These are phyloP conservation scores for Creolimax fragrantissima DNA, from an alignment of 78 protist species.

Conservation along the genomic window DNA sequence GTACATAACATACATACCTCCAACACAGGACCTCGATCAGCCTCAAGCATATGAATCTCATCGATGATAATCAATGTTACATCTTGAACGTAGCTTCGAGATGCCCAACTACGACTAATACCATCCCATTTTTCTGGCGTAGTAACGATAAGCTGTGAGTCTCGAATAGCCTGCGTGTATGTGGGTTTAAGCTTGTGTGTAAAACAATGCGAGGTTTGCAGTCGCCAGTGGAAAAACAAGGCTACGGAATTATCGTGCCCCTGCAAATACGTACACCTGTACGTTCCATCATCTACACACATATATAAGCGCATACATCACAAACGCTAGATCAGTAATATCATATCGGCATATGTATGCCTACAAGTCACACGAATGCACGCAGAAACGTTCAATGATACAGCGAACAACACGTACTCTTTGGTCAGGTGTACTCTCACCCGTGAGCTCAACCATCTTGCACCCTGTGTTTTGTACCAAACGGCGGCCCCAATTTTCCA, in stretches of 20 bases:
- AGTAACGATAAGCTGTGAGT: slow-evolving; percentile 86
- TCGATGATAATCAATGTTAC: slow-evolving; percentile 29
- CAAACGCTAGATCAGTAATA: too few relatives aligned
- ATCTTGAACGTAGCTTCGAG: slow-evolving; percentile 58
- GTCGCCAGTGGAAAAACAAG: too few relatives aligned
- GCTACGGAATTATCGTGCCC: too few relatives aligned
- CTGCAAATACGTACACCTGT: too few relatives aligned
- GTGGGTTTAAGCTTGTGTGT: not conserved
- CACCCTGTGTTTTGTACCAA: slow-evolving; percentile 57
- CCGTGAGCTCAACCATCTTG: slow-evolving; percentile 90
- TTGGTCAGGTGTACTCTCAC: slow-evolving; percentile 87
- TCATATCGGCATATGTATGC: too few relatives aligned
- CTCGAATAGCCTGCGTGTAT: slow-evolving; percentile 56
- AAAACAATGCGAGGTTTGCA: too few relatives aligned
- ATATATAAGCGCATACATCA: too few relatives aligned
- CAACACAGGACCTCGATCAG: slow-evolving; percentile 90
- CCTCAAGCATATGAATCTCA: slow-evolving; percentile 90
- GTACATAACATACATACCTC: slow-evolving; percentile 69
- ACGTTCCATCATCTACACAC: too few relatives aligned
- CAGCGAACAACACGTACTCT: not conserved
- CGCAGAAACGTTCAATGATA: too few relatives aligned
- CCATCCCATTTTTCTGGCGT: slow-evolving; percentile 99
- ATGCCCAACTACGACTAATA: slow-evolving; percentile 86
- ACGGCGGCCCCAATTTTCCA: slow-evolving; percentile 86
- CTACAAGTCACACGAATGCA: too few relatives aligned